Percentiles rank a stretch among this genome's conserved stretches.
Conservation (phyloP, 176 grass and related monocot species). For the Zea mays region Zm-B73-REFERENCE-NAM-5.0 NC_050100.1:217820501-217821000, state of each 20-base stretch:
- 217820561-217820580: no score
- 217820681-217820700: not conserved
- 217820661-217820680: not conserved
- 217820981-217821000: slow-evolving; percentile 41
- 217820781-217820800: slow-evolving; percentile 92
- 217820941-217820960: slow-evolving; percentile 89
- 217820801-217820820: slow-evolving; percentile 97
- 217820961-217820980: slow-evolving; percentile 92
- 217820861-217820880: slow-evolving; percentile 76
- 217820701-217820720: slow-evolving; percentile 15
- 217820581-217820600: not conserved
- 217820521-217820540: no score
- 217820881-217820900: slow-evolving; percentile 94
- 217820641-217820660: not conserved
- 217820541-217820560: no score
- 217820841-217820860: slow-evolving; percentile 80
- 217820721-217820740: slow-evolving; percentile 57
- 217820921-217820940: slow-evolving; percentile 77
- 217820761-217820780: slow-evolving; percentile 82
- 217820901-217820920: slow-evolving; percentile 85
- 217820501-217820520: no score
- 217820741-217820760: slow-evolving; percentile 98
- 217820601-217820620: not conserved
- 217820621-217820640: not conserved
- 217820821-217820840: slow-evolving; percentile 79